These are phyloP conservation scores for Tricholoma furcatifolium DNA, from an alignment of 768 basidiomycete genomes.

Conservation along the genomic window DNA sequence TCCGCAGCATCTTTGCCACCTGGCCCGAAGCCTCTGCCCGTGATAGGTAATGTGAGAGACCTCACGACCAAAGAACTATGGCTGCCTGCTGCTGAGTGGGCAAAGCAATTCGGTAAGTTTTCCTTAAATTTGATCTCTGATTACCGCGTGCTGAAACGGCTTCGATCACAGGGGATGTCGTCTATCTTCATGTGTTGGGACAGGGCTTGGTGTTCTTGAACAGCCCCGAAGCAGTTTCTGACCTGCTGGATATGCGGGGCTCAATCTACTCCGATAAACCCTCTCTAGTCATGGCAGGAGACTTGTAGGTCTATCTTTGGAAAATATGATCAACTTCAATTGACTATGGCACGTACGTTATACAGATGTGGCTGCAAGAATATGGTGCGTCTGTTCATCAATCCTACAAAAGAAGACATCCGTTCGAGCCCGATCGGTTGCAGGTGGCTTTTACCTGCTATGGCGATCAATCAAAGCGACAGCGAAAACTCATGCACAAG, in stretches of 20 bases:
- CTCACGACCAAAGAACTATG: slow-evolving; percentile 62
- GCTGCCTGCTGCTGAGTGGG: slow-evolving; percentile 62
- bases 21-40: slow-evolving; percentile 63
- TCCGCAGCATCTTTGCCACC: slow-evolving; percentile 51
- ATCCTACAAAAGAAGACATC: neutral
- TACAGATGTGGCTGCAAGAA: slow-evolving; percentile 62
- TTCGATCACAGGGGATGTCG: slow-evolving; percentile 51
- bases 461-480: slow-evolving; percentile 59
- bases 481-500: slow-evolving; percentile 65
- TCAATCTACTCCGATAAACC: slow-evolving; percentile 77
- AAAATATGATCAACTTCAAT: slow-evolving; percentile 1
- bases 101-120: slow-evolving; percentile 56
- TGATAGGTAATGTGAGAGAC: slow-evolving; percentile 65
- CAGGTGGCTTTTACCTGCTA: slow-evolving; percentile 68
- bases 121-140: neutral
- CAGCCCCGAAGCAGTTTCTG: slow-evolving; percentile 53
- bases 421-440: neutral
- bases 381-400: slow-evolving; percentile 43
- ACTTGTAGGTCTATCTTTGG: slow-evolving; percentile 48
- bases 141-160: slow-evolving; percentile 3
- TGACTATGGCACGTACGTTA: slow-evolving; percentile 14
- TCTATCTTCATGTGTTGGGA: slow-evolving; percentile 64
- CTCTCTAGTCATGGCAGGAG: slow-evolving; percentile 63
- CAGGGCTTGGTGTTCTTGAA: slow-evolving; percentile 70
- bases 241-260: slow-evolving; percentile 70